These are phyloP conservation scores for Cochlearia excelsa DNA, from an alignment of 345 rosid genomes.

Conservation along the genomic window DNA sequence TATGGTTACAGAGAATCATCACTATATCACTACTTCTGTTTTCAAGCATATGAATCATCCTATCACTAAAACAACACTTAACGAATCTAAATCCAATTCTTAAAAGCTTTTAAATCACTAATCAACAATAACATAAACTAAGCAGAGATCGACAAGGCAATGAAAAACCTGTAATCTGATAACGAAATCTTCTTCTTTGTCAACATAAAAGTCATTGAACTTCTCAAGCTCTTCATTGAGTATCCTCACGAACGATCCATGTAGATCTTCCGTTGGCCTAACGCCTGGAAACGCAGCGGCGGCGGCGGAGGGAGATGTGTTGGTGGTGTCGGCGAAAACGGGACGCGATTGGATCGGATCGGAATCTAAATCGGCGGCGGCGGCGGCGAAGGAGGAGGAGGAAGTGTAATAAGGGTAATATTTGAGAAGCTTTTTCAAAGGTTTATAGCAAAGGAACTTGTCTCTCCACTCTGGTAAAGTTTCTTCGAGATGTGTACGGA, in stretches of 20 bases:
- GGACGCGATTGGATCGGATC: constrained; percentile 24
- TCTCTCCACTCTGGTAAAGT: constrained; percentile 94
- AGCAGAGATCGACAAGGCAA: background rate
- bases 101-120: background rate
- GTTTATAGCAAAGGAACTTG: constrained; percentile 91
- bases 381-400: too few species aligned
- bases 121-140: background rate
- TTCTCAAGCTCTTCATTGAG: constrained; percentile 88
- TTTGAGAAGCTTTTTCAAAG: constrained; percentile 81
- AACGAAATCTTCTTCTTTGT: constrained; percentile 86
- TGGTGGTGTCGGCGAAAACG: constrained; percentile 31
- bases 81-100: constrained; percentile 7
- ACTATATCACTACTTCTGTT: background rate
- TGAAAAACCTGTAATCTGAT: constrained; percentile 73
- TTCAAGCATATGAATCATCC: background rate
- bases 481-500: constrained; percentile 83
- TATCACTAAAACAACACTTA: background rate
- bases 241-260: constrained; percentile 68
- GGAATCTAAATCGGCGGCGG: constrained; percentile 26
- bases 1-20: constrained; percentile 6
- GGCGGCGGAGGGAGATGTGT: constrained; percentile 26
- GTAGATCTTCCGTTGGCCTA: constrained; percentile 41
- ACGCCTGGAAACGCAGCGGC: background rate
- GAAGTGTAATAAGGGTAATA: constrained; percentile 37
- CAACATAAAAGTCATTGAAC: constrained; percentile 85